Percentiles rank a stretch among this genome's conserved stretches.
Evolutionary conservation across 2,329 filamentous ascomycete genomes (phyloP).

Genomic region (Onygenales sp.): DNA sequence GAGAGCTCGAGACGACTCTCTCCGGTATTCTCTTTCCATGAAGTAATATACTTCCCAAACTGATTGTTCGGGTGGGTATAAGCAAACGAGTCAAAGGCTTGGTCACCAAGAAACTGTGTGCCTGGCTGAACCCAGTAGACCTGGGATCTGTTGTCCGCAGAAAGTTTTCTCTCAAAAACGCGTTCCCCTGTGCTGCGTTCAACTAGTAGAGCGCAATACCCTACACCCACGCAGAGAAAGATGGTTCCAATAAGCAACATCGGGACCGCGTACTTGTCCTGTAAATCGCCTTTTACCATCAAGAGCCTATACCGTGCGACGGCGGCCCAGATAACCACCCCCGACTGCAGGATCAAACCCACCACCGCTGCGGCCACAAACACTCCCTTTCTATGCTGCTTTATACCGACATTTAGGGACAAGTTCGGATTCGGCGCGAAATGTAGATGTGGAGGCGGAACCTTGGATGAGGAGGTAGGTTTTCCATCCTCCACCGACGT

Average conservation of each 20-base stretch:
- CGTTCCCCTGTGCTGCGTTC: conserved; percentile 9
- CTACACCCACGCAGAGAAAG: conserved; percentile 1
- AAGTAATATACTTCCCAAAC: conserved; percentile 1
- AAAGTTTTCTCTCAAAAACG: conserved; percentile 1
- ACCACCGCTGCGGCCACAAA: conserved; percentile 14
- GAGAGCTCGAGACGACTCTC: not conserved
- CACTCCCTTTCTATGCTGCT: not conserved
- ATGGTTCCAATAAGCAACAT: conserved; percentile 9
- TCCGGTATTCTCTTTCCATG: conserved; percentile 2
- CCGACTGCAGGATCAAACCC: conserved; percentile 4
- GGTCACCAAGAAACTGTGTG: conserved; percentile 14
- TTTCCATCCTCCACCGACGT: not conserved
- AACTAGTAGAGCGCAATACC: conserved; percentile 11
- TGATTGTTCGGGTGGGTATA: not conserved
- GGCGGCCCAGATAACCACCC: conserved; percentile 3
- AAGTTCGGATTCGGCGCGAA: conserved; percentile 15
- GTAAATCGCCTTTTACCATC: too few relatives aligned
- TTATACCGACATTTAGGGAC: conserved; percentile 16
- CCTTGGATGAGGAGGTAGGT: not conserved
- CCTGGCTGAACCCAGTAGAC: conserved; percentile 16
- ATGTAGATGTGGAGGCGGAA: not conserved
- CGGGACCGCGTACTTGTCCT: conserved; percentile 2
- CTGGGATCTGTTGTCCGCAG: not conserved
- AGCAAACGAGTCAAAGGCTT: conserved; percentile 15
- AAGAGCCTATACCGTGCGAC: too few relatives aligned